Conservation (phyloP, 2,329 filamentous ascomycete genomes). For the Pestalotiopsis sp. region DNA sequence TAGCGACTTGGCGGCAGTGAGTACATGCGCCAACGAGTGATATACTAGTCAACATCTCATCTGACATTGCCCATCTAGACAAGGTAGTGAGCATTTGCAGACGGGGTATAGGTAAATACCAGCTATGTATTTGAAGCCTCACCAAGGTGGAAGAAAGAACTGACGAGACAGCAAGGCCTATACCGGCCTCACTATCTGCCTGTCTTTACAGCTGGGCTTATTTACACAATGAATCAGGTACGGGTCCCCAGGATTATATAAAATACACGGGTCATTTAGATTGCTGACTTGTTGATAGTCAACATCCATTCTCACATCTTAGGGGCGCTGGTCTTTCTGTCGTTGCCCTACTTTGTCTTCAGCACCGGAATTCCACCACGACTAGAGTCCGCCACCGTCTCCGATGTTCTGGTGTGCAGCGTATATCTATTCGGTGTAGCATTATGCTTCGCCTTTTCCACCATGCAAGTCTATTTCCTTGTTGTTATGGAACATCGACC, state of each 20-base stretch:
- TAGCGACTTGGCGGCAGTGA: slow-evolving; percentile 24
- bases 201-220: slow-evolving; percentile 31
- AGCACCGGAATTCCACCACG: slow-evolving; percentile 34
- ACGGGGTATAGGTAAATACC: slow-evolving; percentile 21
- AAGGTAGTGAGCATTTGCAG: slow-evolving; percentile 22
- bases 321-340: slow-evolving; percentile 40
- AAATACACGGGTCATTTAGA: neutral
- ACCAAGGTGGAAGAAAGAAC: neutral
- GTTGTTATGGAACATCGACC: neutral
- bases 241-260: neutral
- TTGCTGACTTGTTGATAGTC: slow-evolving; percentile 23
- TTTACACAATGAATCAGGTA: slow-evolving; percentile 39
- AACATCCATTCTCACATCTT: slow-evolving; percentile 49
- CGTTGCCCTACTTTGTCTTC: slow-evolving; percentile 38
- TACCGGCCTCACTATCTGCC: slow-evolving; percentile 15
- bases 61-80: slow-evolving; percentile 9
- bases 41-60: too few relatives aligned
- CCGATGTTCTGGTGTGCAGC: slow-evolving; percentile 38
- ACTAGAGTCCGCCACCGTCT: slow-evolving; percentile 33
- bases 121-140: neutral
- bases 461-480: slow-evolving; percentile 31
- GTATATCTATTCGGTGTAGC: slow-evolving; percentile 18
- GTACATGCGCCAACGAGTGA: neutral
- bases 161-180: neutral
- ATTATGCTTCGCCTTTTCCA: slow-evolving; percentile 47